Evolutionary conservation across 805 yeast genomes (phyloP), one percentile per base, ranked within the genome.

Genomic region (Teunomyces gatunensis): DNA sequence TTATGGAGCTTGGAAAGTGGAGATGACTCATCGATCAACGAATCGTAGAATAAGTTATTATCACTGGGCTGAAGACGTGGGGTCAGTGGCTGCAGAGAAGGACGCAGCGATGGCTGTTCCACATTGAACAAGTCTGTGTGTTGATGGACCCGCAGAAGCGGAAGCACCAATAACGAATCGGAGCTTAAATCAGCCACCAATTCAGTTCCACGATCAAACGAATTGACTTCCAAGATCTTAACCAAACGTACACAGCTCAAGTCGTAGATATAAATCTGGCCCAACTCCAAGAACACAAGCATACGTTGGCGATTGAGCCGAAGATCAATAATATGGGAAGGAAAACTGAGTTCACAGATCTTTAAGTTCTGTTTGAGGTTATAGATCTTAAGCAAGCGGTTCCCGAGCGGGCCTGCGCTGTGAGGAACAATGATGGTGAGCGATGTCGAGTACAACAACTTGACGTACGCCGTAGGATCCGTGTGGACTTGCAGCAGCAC

Each of bases 301-400:
- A 92, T 74, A 39, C 97, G 71, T 56, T 87, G 85, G 37, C 97
- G 77, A 65, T 92, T 94, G 68, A 92, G 77, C 55, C 81, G 81
- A 29, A 92, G 85, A 44, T 80, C 81, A 23, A 85, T 69, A 2
- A 92, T 84, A 6, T 83, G 71, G 3, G 89, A 80, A 1, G 96
- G 92, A 64, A 90, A 94, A 0, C 92, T 81, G 55, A 92, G 71
- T 60, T 92, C 98, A 67, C 98, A 92, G 15, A 92, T 89, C 59
- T 71, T 71, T 39, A 69, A 51, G 44, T 68, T 67, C 48, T 70
- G 76, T 54, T 72, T 73, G 44, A 71, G 57, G 47, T 73, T 73
- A 55, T 61, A 68, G 13, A 73, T 68, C 45, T 67, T 68, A 28
- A 73, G 54, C 15, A 65, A 49, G n/a, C 74, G 55, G 43, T 63